Percentiles rank a stretch among this genome's conserved stretches.
These are phyloP conservation scores for Sporormia fimetaria DNA, from an alignment of 495 filamentous ascomycete genomes.

Conservation along the genomic window DNA sequence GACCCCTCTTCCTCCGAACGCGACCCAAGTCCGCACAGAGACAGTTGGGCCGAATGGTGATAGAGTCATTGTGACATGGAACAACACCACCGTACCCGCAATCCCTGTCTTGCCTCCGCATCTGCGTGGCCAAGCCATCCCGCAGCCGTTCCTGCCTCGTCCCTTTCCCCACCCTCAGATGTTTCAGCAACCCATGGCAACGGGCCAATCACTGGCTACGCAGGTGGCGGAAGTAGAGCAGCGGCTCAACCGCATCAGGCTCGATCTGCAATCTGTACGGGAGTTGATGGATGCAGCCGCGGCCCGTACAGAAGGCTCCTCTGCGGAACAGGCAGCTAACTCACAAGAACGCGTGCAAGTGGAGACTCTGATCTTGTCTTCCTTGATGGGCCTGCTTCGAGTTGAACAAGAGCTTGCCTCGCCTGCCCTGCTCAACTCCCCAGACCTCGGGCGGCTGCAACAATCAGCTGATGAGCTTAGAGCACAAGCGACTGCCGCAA, in stretches of 20 bases:
- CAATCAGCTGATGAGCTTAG: slow-evolving; percentile 4
- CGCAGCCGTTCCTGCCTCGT: slow-evolving; percentile 12
- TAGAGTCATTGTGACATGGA: slow-evolving; percentile 23
- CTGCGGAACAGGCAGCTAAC: too few species aligned
- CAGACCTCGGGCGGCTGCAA: slow-evolving; percentile 15
- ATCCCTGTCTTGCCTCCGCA: slow-evolving; percentile 4
- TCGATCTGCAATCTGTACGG: too few species aligned
- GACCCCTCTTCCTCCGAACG: slow-evolving; percentile 12
- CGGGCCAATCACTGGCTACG: too few species aligned
- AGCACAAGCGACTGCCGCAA: neutral
- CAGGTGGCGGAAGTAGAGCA: too few species aligned
- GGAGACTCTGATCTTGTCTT: too few species aligned
- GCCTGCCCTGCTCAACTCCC: slow-evolving; percentile 12
- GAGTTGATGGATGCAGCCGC: too few species aligned
- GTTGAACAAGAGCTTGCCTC: slow-evolving; percentile 13
- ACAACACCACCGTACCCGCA: slow-evolving; percentile 20
- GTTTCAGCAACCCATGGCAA: too few species aligned
- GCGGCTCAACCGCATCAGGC: too few species aligned
- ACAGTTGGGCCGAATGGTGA: slow-evolving; percentile 25
- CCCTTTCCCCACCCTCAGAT: slow-evolving; percentile 17
- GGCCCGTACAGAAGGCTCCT: too few species aligned
- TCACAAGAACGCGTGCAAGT: too few species aligned
- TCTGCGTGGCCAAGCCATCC: slow-evolving; percentile 1
- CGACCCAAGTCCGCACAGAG: slow-evolving; percentile 18
- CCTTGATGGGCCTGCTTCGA: slow-evolving; percentile 12